phyloP scores from a whole-genome alignment of 2,329 filamentous ascomycete species.

The Elsinoe batatas region DNA sequence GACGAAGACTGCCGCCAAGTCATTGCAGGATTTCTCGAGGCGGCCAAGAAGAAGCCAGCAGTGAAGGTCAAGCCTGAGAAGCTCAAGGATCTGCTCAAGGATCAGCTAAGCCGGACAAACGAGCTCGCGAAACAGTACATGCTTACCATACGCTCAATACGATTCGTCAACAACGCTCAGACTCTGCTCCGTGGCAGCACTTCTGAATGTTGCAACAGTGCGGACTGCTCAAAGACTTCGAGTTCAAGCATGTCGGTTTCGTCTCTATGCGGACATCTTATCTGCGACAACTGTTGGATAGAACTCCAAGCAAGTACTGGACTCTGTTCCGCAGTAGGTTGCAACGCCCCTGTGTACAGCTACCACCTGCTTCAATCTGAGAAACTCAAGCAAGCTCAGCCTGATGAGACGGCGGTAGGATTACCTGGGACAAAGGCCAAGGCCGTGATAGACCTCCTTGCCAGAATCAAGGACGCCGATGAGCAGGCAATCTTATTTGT shows the following conservation, averaged over 20 bases:
- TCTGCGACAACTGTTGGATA: constrained; percentile 36
- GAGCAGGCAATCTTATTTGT: constrained; percentile 50
- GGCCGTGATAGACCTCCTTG: constrained; percentile 37
- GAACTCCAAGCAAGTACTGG: constrained; percentile 19
- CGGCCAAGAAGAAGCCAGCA: neutral
- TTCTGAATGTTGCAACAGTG: constrained; percentile 6
- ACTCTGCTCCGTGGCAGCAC: neutral
- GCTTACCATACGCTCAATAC: neutral
- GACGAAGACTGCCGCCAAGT: constrained; percentile 24
- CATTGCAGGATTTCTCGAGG: constrained; percentile 12
- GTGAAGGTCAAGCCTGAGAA: neutral
- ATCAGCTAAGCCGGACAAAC: neutral
- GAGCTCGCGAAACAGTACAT: constrained; percentile 4
- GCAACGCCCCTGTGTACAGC: constrained; percentile 29
- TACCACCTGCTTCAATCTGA: constrained; percentile 33
- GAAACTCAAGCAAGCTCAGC: constrained; percentile 26
- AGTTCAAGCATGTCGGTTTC: constrained; percentile 27
- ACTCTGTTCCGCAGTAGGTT: constrained; percentile 33
- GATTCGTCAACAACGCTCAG: constrained; percentile 3
- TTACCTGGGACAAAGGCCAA: constrained; percentile 40
- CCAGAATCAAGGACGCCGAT: constrained; percentile 25
- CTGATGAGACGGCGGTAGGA: constrained; percentile 15
- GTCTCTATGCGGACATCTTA: constrained; percentile 42
- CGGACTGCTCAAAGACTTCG: neutral
- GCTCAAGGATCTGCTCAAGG: constrained; percentile 1